Conservation (phyloP, 2,329 filamentous ascomycete genomes). For the Fusarium buxicola region DNA sequence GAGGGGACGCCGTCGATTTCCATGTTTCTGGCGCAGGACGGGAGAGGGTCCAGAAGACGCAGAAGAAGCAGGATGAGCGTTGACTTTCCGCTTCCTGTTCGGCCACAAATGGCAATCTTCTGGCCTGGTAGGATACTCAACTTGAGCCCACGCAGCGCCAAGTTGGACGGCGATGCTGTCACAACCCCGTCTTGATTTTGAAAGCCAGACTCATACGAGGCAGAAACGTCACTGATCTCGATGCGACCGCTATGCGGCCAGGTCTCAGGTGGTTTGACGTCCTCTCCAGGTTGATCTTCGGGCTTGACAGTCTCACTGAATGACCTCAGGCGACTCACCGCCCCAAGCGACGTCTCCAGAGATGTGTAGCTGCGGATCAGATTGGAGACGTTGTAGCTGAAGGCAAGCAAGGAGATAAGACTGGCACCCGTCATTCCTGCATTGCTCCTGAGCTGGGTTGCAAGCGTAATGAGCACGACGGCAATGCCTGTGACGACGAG, state of each 20-base stretch:
- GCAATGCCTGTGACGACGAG: slow-evolving; percentile 62
- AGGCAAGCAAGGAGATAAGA: slow-evolving; percentile 53
- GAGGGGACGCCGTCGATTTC: slow-evolving; percentile 58
- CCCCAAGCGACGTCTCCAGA: slow-evolving; percentile 41
- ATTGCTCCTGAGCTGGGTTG: slow-evolving; percentile 55
- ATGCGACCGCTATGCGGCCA: slow-evolving; percentile 51
- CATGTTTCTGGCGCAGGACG: slow-evolving; percentile 46
- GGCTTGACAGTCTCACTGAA: slow-evolving; percentile 43
- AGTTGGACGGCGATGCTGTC: slow-evolving; percentile 1
- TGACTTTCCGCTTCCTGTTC: slow-evolving; percentile 59
- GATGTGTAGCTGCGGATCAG: slow-evolving; percentile 39
- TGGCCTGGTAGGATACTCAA: slow-evolving; percentile 48
- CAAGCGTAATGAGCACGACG: slow-evolving; percentile 58
- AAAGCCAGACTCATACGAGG: slow-evolving; percentile 46
- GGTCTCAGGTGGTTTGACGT: slow-evolving; percentile 27
- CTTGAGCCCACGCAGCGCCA: slow-evolving; percentile 45
- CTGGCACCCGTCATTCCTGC: slow-evolving; percentile 55
- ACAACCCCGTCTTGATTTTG: neutral
- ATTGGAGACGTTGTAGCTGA: slow-evolving; percentile 40
- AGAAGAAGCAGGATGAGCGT: slow-evolving; percentile 55
- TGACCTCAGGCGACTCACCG: slow-evolving; percentile 38
- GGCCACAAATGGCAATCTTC: slow-evolving; percentile 53
- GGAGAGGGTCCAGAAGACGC: slow-evolving; percentile 55
- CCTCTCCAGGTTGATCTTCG: slow-evolving; percentile 38
- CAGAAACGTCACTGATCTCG: slow-evolving; percentile 48